phyloP scores from a whole-genome alignment of 441 rosid species.

The Erodium moschatum region DNA sequence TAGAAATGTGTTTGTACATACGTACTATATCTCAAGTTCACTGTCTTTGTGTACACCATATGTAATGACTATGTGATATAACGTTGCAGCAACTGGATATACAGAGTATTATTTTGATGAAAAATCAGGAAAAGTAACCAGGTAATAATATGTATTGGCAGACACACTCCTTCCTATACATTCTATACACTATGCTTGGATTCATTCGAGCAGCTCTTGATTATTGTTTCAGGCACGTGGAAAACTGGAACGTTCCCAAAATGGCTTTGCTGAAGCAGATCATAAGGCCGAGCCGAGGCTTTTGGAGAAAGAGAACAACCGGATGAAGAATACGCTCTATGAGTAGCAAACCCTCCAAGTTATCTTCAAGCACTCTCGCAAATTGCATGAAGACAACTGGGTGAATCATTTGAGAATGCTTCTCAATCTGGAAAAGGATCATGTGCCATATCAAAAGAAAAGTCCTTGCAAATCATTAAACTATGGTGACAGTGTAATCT shows the following conservation, averaged over 20 bases:
- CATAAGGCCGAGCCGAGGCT: conserved; percentile 59
- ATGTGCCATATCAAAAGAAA: not conserved
- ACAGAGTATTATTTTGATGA: conserved; percentile 69
- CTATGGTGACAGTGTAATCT: not conserved
- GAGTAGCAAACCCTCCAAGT: not conserved
- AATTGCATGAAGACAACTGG: not conserved
- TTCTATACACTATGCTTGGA: not conserved
- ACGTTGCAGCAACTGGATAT: conserved; percentile 68
- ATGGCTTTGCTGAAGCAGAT: conserved; percentile 75
- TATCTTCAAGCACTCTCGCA: not conserved
- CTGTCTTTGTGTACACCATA: no score
- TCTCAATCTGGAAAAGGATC: not conserved
- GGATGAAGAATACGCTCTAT: conserved; percentile 17
- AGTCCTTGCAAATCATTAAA: not conserved
- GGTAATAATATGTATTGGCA: conserved; percentile 33
- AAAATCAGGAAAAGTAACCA: conserved; percentile 65
- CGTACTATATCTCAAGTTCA: no score
- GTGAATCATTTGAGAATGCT: no score
- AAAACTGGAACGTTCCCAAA: conserved; percentile 95
- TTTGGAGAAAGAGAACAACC: conserved; percentile 30
- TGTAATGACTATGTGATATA: not conserved
- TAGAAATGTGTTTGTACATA: no score
- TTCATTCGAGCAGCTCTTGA: not conserved
- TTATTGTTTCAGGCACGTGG: conserved; percentile 54
- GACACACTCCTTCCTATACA: not conserved